These are phyloP conservation scores for Quercus mongolica DNA, from an alignment of 306 rosid species.

Conservation along the genomic window DNA sequence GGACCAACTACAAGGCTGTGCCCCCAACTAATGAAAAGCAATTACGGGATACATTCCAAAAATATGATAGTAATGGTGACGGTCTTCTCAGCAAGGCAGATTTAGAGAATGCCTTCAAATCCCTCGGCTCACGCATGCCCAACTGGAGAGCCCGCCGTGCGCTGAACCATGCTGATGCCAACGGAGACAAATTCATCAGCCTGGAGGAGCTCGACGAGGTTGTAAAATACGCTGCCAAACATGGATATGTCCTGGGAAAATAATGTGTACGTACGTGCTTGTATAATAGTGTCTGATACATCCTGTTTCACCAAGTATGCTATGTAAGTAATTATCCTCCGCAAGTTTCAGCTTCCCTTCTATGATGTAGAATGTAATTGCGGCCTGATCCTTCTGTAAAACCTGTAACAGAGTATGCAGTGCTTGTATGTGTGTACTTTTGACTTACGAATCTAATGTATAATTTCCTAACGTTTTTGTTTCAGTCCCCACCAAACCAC, in stretches of 20 bases:
- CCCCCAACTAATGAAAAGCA: background rate
- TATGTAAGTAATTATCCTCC: too few relatives aligned
- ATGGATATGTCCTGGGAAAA: background rate
- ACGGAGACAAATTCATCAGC: background rate
- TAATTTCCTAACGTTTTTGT: too few relatives aligned
- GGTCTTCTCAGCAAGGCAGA: background rate
- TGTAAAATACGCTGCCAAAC: background rate
- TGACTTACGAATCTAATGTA: too few relatives aligned
- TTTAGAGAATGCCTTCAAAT: background rate
- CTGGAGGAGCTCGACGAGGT: background rate
- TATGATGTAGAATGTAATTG: too few relatives aligned
- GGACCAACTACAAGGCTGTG: too few relatives aligned
- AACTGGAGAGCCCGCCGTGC: background rate
- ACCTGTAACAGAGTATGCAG: too few relatives aligned
- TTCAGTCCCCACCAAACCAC: too few relatives aligned
- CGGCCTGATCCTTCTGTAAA: too few relatives aligned
- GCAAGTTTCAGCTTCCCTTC: too few relatives aligned
- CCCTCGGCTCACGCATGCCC: background rate
- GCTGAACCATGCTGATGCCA: background rate
- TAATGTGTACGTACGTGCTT: too few relatives aligned
- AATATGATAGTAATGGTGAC: background rate
- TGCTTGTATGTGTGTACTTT: too few relatives aligned
- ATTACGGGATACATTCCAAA: background rate
- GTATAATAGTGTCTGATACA: background rate
- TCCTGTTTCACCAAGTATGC: background rate